Base-by-base conservation (phyloP, 2,329 filamentous ascomycete species). In the Aspergillus sp. region DNA sequence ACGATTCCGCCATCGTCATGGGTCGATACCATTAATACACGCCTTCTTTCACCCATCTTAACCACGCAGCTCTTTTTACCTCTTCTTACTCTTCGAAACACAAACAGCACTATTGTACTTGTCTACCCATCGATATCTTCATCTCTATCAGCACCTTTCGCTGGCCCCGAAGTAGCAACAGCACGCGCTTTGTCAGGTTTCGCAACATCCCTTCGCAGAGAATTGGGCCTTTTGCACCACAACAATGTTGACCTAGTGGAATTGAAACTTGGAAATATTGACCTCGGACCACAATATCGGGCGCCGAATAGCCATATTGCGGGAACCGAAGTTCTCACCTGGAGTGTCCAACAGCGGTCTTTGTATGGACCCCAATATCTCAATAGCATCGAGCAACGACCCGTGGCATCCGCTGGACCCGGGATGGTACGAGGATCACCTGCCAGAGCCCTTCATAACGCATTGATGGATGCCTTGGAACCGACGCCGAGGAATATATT, bases 1-100 rank as follows among this genome's bases (percentile, higher is more conserved):
- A 93, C 91, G 4, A 88, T 97, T 58, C 86, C 90, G 6, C 87
- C 91, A 0, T 90, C 90, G 31, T 88, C 86, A 67, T 95, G 96
- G 79, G 90, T 91, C 62, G 91, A 97, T 70, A 88, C 92, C 35
- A 86, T 98, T 73, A 96, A 97, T 74, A 93, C 91, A 15, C 93
- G 96, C 69, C 84, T 99, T 12, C 83, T 98, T 55, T 90, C 92
- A 57, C 93, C 93, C 1, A 91, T 98, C 64, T 84, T 96, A 52
- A 92, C 90, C 5, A 88, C 93, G 40, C 93, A 97, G 76, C 85
- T 90, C 53, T 95, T 98, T 77, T 82, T 98, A n/a, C 90, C 90
- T 0, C 85, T 93, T 31, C 82, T 93, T 52, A 89, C 66, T 11
- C 82, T 86, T 53, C 82, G 88, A 53, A 80, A 77, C 70, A 82